Percentiles rank a stretch among this genome's conserved stretches.
Evolutionary conservation across 768 basidiomycete genomes (phyloP).

Genomic region (Suillus hirtellus): DNA sequence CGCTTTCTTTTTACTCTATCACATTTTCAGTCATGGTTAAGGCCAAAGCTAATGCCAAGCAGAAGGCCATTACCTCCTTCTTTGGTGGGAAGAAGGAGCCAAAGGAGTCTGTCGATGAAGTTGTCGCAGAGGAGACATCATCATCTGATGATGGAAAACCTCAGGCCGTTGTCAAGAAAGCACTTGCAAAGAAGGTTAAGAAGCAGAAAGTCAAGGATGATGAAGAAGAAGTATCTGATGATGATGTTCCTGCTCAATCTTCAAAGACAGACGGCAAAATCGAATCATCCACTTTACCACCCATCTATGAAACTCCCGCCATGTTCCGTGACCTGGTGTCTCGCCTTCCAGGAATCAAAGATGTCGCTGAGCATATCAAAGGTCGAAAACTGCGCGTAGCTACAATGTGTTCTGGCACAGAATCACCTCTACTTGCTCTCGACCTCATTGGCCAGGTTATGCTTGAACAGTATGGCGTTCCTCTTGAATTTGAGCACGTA

Average conservation of each 20-base stretch:
- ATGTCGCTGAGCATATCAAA: constrained; percentile 61
- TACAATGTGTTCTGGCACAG: constrained; percentile 97
- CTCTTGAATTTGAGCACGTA: constrained; percentile 82
- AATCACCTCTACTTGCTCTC: constrained; percentile 89
- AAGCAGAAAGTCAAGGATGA: constrained; percentile 36
- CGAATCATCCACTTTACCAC: constrained; percentile 71
- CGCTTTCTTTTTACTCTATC: not conserved
- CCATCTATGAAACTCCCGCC: constrained; percentile 66
- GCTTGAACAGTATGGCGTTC: constrained; percentile 60
- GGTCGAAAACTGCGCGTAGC: constrained; percentile 90
- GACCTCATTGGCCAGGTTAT: constrained; percentile 80
- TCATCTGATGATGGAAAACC: constrained; percentile 25
- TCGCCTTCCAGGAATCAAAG: constrained; percentile 63
- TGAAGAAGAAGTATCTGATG: constrained; percentile 33
- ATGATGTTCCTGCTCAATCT: constrained; percentile 33
- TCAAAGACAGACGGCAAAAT: constrained; percentile 39
- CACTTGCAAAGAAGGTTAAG: constrained; percentile 35
- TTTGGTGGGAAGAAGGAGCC: constrained; percentile 43
- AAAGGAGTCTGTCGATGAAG: constrained; percentile 18
- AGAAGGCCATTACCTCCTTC: constrained; percentile 57
- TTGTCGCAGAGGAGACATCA: constrained; percentile 9
- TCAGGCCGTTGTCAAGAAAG: constrained; percentile 26
- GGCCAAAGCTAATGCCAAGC: constrained; percentile 42
- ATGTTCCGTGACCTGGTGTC: constrained; percentile 78
- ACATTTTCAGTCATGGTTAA: constrained; percentile 46